Base-by-base conservation (phyloP, 345 rosid species). In the Eucalyptus marginata region DNA sequence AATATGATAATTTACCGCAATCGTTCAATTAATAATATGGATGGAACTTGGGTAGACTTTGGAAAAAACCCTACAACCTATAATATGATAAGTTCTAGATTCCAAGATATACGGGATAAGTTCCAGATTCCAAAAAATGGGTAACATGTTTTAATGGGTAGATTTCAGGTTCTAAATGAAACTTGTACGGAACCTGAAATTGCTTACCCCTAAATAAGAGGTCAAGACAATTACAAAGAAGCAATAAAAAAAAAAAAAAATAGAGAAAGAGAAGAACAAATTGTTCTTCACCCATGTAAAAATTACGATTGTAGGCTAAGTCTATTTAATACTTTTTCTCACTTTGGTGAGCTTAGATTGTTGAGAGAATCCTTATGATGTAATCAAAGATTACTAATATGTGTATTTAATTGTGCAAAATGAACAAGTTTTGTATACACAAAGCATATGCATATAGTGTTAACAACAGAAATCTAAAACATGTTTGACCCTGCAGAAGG, bases 151-250 rank as follows among this genome's bases (percentile, higher is more conserved):
- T 1, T 0, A 52, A 52, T 20, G 24, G 10, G 24, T 52, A 52
- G 25, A 20, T 52, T 52, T 52, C 10, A 52, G 0, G 5, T 52
- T 52, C 10, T 0, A 52, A 52, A 2, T 20, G 1, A 52, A 52
- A 52, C 58, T 7, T 52, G 10, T 20, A 52, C 0, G 2, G 0
- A 52, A 52, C 25, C 0, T 18, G 0, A 52, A 52, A 52, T 1
- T 2, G 0, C 25, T 52, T 52, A 52, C 25, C 10, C 5, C 58
- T 52, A 8, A 56, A 13, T 10, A 71, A 33, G 81, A 71, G 44
- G 24, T 71, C 44, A 33, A 71, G 44, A 71, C 16, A 68, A 68
- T 33, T 71, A 18, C 44, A 33, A 71, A 71, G 24, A 33, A 71
- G 24, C 44, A 10, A 56, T 56, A 56, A 8, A 31, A 33, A 8